Percentiles rank a stretch among this genome's conserved stretches.
Evolutionary conservation across 2,329 filamentous ascomycete species (phyloP).

Genomic region (Apiospora arundinis): DNA sequence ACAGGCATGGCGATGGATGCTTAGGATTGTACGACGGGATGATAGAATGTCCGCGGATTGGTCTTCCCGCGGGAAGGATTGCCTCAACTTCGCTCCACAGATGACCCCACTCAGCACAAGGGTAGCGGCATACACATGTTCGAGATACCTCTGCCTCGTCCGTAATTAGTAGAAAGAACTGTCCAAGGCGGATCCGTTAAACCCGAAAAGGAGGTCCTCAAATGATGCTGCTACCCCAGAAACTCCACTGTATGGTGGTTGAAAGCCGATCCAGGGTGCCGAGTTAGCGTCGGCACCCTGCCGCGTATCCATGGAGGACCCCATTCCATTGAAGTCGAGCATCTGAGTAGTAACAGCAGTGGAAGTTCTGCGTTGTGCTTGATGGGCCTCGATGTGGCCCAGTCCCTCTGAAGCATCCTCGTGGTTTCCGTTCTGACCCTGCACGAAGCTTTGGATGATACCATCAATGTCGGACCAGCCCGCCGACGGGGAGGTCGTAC

Average conservation of each 20-base stretch:
- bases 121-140: not conserved
- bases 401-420: too few relatives aligned
- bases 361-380: not conserved
- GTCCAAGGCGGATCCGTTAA: constrained; percentile 9
- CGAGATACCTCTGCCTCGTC: not conserved
- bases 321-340: not conserved
- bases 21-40: not conserved
- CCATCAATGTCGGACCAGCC: constrained; percentile 22
- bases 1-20: not conserved
- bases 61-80: not conserved
- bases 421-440: not conserved
- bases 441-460: constrained; percentile 23
- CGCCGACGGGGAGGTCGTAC: not conserved
- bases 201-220: constrained; percentile 22
- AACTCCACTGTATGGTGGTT: not conserved
- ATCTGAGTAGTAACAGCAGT: not conserved
- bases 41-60: not conserved
- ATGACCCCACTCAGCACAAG: not conserved
- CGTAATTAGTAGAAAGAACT: not conserved
- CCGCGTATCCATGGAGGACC: not conserved
- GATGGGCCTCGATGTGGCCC: not conserved
- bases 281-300: not conserved
- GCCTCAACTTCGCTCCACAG: not conserved
- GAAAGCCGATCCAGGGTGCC: not conserved
- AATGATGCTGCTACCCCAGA: not conserved